A percentile compares a stretch with the other conserved stretches of the same genome.
phyloP scores from a whole-genome alignment of 1,284 basidiomycete genomes.

The Ceratobasidium sp. region DNA sequence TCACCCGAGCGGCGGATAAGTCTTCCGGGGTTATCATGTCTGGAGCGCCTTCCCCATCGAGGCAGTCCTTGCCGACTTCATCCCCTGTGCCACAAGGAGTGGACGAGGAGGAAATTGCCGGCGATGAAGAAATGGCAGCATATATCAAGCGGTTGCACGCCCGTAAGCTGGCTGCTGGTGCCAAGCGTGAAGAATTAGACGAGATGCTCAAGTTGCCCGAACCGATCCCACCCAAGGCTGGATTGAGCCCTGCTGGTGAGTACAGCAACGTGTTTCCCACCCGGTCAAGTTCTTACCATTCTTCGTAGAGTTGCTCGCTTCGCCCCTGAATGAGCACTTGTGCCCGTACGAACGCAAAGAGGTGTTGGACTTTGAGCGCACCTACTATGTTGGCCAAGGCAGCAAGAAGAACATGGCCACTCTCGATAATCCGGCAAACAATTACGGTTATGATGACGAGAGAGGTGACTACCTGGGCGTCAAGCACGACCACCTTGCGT shows the following conservation, averaged over 20 bases:
- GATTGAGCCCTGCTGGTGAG: slow-evolving; percentile 74
- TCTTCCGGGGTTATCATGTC: slow-evolving; percentile 57
- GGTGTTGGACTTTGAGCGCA: slow-evolving; percentile 82
- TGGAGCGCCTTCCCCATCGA: slow-evolving; percentile 72
- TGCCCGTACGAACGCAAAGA: slow-evolving; percentile 90
- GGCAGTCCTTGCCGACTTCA: slow-evolving; percentile 78
- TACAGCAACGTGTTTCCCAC: slow-evolving; percentile 39
- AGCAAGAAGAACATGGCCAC: slow-evolving; percentile 82
- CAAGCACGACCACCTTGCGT: slow-evolving; percentile 90
- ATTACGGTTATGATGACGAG: slow-evolving; percentile 97
- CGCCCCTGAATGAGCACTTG: slow-evolving; percentile 66
- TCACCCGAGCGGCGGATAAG: slow-evolving; percentile 61
- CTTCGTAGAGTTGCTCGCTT: slow-evolving; percentile 63
- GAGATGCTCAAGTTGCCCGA: slow-evolving; percentile 92
- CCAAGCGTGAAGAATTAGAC: slow-evolving; percentile 84
- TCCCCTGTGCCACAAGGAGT: slow-evolving; percentile 72
- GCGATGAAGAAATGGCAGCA: slow-evolving; percentile 95
- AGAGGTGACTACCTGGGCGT: slow-evolving; percentile 95
- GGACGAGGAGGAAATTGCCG: slow-evolving; percentile 89
- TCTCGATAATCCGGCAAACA: slow-evolving; percentile 76
- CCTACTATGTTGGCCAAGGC: slow-evolving; percentile 83
- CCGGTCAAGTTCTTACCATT: background rate
- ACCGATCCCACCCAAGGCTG: slow-evolving; percentile 72
- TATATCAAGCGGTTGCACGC: slow-evolving; percentile 90
- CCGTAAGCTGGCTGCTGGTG: slow-evolving; percentile 83